Conservation (phyloP, 2,329 filamentous ascomycete genomes). For the Trichoderma aggressivum region DNA sequence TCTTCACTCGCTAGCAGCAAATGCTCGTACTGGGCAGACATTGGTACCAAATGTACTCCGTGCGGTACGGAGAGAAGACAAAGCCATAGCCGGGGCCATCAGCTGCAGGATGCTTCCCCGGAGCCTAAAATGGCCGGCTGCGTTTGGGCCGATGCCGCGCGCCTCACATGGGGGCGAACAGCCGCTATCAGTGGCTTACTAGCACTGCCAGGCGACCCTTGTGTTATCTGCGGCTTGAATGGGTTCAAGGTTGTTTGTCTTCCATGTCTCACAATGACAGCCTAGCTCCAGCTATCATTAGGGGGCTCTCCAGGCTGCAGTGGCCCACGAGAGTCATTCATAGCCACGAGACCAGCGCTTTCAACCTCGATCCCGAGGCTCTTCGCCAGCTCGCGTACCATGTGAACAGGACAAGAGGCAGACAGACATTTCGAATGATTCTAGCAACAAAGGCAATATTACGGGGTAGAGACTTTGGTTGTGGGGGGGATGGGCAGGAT, state of each 20-base stretch:
- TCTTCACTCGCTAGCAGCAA: too few relatives aligned
- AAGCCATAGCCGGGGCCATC: not conserved
- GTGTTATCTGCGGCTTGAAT: constrained; percentile 12
- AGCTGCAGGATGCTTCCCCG: not conserved
- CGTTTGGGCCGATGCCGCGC: not conserved
- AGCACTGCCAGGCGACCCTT: not conserved
- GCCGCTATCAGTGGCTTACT: constrained; percentile 6
- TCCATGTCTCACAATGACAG: not conserved
- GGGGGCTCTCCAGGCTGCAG: constrained; percentile 2
- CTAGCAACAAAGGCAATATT: not conserved
- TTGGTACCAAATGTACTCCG: not conserved
- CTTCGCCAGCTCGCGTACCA: not conserved
- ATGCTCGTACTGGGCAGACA: not conserved
- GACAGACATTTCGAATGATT: not conserved
- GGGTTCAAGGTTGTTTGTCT: too few relatives aligned
- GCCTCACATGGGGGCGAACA: not conserved
- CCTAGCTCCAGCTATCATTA: not conserved
- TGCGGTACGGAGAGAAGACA: not conserved
- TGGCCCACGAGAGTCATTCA: not conserved
- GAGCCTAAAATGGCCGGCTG: constrained; percentile 2
- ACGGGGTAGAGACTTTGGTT: not conserved
- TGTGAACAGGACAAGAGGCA: not conserved
- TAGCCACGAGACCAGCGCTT: not conserved
- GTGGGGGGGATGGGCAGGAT: not conserved
- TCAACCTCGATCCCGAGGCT: not conserved